These are phyloP conservation scores for Trichosporon coremiiforme DNA, from an alignment of 1,284 basidiomycete genomes.

Conservation along the genomic window DNA sequence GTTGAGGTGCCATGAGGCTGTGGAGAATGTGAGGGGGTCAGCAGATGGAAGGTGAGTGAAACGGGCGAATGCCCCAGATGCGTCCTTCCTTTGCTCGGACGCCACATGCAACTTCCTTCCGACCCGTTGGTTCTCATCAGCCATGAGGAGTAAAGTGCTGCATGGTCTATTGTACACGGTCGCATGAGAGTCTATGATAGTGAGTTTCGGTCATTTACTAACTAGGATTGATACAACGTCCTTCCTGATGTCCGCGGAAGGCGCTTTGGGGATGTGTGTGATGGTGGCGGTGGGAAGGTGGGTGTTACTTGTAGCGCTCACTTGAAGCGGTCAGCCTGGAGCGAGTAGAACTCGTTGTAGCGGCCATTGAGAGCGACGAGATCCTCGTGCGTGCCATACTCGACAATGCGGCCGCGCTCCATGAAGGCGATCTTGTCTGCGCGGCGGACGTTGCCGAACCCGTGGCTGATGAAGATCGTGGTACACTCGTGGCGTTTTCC, in stretches of 20 bases:
- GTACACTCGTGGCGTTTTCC: conserved; percentile 31
- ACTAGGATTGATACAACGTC: neutral
- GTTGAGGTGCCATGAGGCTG: too few relatives aligned
- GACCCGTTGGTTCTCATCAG: too few relatives aligned
- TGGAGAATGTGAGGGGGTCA: too few relatives aligned
- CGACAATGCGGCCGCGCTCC: conserved; percentile 59
- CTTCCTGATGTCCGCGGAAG: conserved; percentile 1
- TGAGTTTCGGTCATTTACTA: neutral
- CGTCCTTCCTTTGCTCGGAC: too few relatives aligned
- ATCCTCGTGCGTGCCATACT: conserved; percentile 76
- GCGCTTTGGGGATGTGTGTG: neutral
- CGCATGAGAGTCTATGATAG: neutral
- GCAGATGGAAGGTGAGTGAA: too few relatives aligned
- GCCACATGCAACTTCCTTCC: too few relatives aligned
- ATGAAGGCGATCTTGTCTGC: conserved; percentile 62
- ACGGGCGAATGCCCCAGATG: too few relatives aligned
- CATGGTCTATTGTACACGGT: neutral
- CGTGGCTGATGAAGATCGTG: conserved; percentile 79
- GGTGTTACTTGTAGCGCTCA: neutral
- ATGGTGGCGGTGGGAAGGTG: too few relatives aligned
- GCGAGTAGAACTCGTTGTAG: conserved; percentile 43
- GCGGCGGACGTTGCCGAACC: conserved; percentile 57
- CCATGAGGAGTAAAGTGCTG: too few relatives aligned
- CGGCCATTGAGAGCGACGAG: conserved; percentile 60
- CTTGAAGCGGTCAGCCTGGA: conserved; percentile 35